Conservation (phyloP, 345 rosid species). For the Passiflora organensis region DNA sequence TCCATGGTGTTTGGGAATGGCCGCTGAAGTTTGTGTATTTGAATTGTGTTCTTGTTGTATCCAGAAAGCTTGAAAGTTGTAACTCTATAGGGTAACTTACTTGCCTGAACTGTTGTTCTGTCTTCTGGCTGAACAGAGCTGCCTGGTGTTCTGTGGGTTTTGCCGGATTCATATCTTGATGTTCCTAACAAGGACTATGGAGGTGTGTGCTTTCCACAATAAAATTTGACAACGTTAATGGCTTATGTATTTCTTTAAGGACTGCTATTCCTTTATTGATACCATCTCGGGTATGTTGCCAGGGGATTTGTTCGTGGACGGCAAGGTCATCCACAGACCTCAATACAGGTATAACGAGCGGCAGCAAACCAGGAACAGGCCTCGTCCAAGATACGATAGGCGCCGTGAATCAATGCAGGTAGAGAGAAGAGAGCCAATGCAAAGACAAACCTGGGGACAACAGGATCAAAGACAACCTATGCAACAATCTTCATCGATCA, state of each 20-base stretch:
- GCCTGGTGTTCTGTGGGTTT: slow-evolving; percentile 94
- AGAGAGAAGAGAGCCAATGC: slow-evolving; percentile 51
- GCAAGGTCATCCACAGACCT: slow-evolving; percentile 86
- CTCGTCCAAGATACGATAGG: slow-evolving; percentile 63
- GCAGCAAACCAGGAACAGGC: slow-evolving; percentile 47
- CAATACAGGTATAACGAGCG: slow-evolving; percentile 58
- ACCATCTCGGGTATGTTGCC: slow-evolving; percentile 9
- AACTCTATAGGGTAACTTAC: no score
- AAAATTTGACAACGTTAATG: not conserved
- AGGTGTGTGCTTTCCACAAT: slow-evolving; percentile 40
- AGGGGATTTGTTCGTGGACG: slow-evolving; percentile 84
- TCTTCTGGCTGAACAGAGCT: slow-evolving; percentile 38
- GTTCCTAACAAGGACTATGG: slow-evolving; percentile 98
- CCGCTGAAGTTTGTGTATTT: not conserved
- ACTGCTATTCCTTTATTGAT: not conserved
- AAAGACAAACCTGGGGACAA: slow-evolving; percentile 30
- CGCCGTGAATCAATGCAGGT: slow-evolving; percentile 72
- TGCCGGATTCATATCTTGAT: slow-evolving; percentile 92
- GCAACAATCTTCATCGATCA: slow-evolving; percentile 17
- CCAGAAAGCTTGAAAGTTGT: not conserved
- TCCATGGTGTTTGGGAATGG: no score
- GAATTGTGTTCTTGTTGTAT: not conserved
- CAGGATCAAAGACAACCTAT: slow-evolving; percentile 16
- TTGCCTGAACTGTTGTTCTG: not conserved
- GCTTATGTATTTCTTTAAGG: not conserved